Evolutionary conservation across 164 flowering plant species (phyloP), one percentile per base, ranked within the genome.

Genomic region (Dillenia turbinata): DNA sequence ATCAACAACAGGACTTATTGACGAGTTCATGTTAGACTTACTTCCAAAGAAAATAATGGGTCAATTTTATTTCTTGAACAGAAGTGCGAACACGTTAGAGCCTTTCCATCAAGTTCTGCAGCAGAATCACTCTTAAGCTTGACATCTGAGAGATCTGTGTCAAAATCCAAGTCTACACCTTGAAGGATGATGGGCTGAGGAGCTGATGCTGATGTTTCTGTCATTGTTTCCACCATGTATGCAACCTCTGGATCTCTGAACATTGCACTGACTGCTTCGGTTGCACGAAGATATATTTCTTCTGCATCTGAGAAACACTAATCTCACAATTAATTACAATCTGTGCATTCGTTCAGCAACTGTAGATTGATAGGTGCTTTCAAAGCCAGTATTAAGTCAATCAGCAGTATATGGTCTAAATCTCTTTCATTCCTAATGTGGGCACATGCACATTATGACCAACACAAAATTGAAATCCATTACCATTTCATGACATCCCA

Each of bases 171-270:
- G 2, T 86, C 86, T 47, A 44, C 24, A 54, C 84, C 85, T 64
- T 76, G 84, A 52, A 94, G 22, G 55, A 90, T 59, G 58, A 81
- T 73, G 65, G 88, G 77, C 44, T 44, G 73, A 49, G 75, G 65
- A 57, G 52, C 72, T 62, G 70, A 81, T 8, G 64, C 66, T 53
- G 75, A 77, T 56, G 72, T 53, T 70, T 56, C 65, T 15, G 69
- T 68, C 14, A 67, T 56, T 11, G 79, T 60, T 72, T 83, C 87
- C 49, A 87, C 51, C 49, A 89, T 62, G 69, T 74, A 94, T 52
- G 72, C 76, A 48, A 64, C 75, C 48, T 80, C 64, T 15, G 83
- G 79, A 67, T 87, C 93, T 73, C 68, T 82, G 19, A 90, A 75
- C 71, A 76, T 79, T 45, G 77, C 74, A 67, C 75, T 73, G 75